Percentiles rank a stretch among this genome's conserved stretches.
phyloP scores from a whole-genome alignment of 352 stramenopile species.

The Plasmopara muralis region DNA sequence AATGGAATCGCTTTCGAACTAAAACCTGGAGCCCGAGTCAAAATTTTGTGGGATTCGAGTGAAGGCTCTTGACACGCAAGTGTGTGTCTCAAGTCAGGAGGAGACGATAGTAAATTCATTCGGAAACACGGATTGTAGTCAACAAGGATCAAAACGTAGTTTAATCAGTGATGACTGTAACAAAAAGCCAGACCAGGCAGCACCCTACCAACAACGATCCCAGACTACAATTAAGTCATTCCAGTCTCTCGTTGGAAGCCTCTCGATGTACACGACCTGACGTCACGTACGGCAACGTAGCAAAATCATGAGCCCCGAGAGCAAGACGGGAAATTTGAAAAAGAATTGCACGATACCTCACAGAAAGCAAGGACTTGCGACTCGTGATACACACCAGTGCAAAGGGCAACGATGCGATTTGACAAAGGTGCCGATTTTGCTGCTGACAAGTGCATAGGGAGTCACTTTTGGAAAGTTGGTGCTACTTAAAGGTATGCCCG shows the following conservation, averaged over 20 bases:
- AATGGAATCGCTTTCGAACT: neutral
- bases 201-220: neutral
- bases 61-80: neutral
- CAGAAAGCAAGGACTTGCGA: no score
- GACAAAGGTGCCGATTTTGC: no score
- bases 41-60: neutral
- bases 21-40: neutral
- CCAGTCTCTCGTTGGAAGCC: neutral
- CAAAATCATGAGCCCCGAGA: neutral
- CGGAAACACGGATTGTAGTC: neutral
- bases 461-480: no score
- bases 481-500: no score
- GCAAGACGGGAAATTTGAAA: conserved; percentile 1
- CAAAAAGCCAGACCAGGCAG: neutral
- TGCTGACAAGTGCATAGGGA: no score
- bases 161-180: neutral
- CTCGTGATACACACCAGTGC: no score
- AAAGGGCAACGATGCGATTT: no score
- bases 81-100: neutral
- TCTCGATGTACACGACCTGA: neutral
- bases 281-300: neutral
- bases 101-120: neutral
- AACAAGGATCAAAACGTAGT: no score
- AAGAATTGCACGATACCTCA: neutral
- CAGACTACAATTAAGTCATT: neutral